These are phyloP conservation scores for Puya raimondii DNA, from an alignment of 176 grass and related monocot species.

Conservation along the genomic window DNA sequence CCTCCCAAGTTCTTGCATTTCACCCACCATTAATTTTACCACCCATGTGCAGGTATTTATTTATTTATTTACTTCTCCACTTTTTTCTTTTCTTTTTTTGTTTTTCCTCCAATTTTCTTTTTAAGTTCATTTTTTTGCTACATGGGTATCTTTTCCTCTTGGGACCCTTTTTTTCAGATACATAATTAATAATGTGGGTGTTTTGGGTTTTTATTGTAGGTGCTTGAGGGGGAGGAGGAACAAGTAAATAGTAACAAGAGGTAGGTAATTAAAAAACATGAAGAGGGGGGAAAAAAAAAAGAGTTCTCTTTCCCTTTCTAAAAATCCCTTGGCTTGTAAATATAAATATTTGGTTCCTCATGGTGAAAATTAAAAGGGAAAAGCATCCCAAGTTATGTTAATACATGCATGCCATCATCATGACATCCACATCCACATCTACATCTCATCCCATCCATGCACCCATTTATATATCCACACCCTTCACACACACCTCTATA, in stretches of 20 bases:
- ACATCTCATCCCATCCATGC: slow-evolving; percentile 11
- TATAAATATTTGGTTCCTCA: neutral
- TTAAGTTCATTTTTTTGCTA: neutral
- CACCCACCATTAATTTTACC: neutral
- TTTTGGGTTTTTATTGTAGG: slow-evolving; percentile 8
- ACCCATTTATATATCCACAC: neutral
- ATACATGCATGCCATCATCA: slow-evolving; percentile 22
- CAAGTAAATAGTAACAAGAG: slow-evolving; percentile 15
- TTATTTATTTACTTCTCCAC: neutral
- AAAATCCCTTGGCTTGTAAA: neutral
- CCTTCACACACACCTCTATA: neutral
- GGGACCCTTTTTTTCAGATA: neutral
- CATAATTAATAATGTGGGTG: neutral
- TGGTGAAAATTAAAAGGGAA: neutral
- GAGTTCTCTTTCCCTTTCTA: neutral
- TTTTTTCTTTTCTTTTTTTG: neutral
- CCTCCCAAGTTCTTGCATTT: neutral
- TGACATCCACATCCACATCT: slow-evolving; percentile 6
- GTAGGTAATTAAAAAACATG: slow-evolving; percentile 4
- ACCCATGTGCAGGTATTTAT: neutral
- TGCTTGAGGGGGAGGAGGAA: slow-evolving; percentile 1
- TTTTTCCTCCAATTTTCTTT: too few species aligned
- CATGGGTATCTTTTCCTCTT: neutral
- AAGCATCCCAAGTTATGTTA: slow-evolving; percentile 6
- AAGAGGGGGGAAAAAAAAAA: neutral